Evolutionary conservation across 306 rosid genomes (phyloP), one percentile per base, ranked within the genome.

Genomic region (Acacia acuminata): DNA sequence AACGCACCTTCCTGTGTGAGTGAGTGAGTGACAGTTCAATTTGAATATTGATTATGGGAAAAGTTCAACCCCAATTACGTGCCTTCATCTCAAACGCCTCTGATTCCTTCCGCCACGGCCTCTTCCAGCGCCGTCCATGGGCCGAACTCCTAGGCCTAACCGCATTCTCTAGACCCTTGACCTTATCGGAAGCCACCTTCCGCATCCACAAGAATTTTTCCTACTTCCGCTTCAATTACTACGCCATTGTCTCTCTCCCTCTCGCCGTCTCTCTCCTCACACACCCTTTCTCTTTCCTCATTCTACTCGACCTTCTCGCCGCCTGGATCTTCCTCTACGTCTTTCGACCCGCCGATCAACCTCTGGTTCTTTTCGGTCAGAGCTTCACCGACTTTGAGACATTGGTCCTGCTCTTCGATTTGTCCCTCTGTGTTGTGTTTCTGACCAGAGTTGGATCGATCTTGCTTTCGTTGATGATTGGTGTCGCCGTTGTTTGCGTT

Each of bases 301-400:
- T 88, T 42, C 91, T 96, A 56, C 9, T 87, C 3, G 94, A 94
- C 10, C 91, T 96, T 51, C 88, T 94, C 73, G 87, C 89, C n/a
- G 83, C 91, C 2, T 96, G 98, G 99, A 85, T 94, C 71, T 96
- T 96, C 86, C 98, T 96, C 58, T 94, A 96, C 88, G 91, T 94
- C 76, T 91, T 96, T 90, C 98, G 99, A 14, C 96, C 99, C 11
- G 45, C 99, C 19, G 99, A 94, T 64, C 99, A 94, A 81, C 98
- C 99, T 8, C 88, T 96, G 15, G 92, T 96, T 70, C 45, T 96
- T 25, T 78, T 96, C 32, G 97, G 97, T 43, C 92, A 96, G 3
- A 72, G 89, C 2, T 96, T 88, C 86, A 67, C 94, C 11, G 97
- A 94, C 17, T 91, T 90, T n/a, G 98, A 96, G 64, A 88, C 96